phyloP scores from a whole-genome alignment of 2,329 filamentous ascomycete genomes.

The Purpureocillium lavendulum region DNA sequence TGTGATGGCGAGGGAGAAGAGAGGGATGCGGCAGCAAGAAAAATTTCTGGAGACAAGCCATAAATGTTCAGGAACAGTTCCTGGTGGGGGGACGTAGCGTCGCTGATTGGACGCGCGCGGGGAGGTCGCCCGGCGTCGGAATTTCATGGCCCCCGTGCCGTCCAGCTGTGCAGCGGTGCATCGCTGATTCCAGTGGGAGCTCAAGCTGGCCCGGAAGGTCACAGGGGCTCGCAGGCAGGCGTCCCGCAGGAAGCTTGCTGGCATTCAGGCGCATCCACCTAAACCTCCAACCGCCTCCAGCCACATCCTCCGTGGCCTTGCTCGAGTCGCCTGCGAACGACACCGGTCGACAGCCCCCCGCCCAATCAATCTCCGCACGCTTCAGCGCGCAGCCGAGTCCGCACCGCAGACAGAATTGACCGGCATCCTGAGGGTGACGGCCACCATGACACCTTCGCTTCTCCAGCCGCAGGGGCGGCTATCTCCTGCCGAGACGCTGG shows the following conservation, averaged over 20 bases:
- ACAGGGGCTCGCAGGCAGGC: no score
- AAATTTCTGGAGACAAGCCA: background rate
- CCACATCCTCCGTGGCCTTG: no score
- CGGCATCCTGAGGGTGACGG: background rate
- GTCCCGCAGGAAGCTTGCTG: no score
- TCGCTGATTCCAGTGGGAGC: no score
- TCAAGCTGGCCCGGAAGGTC: no score
- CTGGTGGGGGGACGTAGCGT: background rate
- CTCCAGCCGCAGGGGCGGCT: slow-evolving; percentile 49
- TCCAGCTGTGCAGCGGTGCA: no score
- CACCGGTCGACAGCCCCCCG: no score
- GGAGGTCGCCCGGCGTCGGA: background rate
- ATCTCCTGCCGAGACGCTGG: slow-evolving; percentile 44
- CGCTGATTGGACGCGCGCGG: background rate
- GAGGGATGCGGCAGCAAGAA: background rate
- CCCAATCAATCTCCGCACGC: no score
- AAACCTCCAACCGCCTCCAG: no score
- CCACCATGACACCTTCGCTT: slow-evolving; percentile 41
- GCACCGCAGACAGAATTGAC: background rate
- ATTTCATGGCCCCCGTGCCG: background rate
- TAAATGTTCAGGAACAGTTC: background rate
- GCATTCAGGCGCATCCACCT: no score
- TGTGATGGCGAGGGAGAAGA: background rate
- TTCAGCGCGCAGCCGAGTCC: background rate
- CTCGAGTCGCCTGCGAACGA: no score